Base-by-base conservation (phyloP, 371 early-diverging fungal genomes). In the Sporodiniella umbellata region DNA sequence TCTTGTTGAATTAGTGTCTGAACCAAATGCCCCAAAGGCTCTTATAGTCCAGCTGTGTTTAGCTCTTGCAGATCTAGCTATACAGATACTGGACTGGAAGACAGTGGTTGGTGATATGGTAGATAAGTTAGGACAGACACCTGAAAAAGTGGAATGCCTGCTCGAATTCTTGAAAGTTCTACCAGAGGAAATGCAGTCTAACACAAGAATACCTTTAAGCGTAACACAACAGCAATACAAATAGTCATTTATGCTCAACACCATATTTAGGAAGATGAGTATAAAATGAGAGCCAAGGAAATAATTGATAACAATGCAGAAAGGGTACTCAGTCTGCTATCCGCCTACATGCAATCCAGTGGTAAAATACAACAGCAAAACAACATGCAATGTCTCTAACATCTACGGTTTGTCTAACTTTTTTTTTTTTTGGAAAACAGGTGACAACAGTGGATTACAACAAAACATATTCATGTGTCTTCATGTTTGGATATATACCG, bases 11-110 rank as follows among this genome's bases (percentile, higher is more conserved):
- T 66, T 86, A 23, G 66, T 93, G 18, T 56, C 76, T 46, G 56
- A 68, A 35, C 60, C 51, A n/a, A 31, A 57, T 1, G 39, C 83
- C 5, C 80, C 89, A 4, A 83, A 75, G 48, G 72, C 74, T 15
- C 79, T 96, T 31, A 66, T 75, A 50, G 80, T 86, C 1, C 96
- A 98, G 51, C 71, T 98, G 26, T 93, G 92, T 52, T 68, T 94
- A 31, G 78, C 89, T 1, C 60, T 95, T 33, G 96, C 95, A 0
- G 93, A 86, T 46, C 56, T 97, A 44, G 92, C 95, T 1, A 78
- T 94, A 54, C 93, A 94, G 56, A 58, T 92, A 57, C 59, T 70
- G 0, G 83, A 86, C 8, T 97, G 98, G 98, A 72, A 78, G 22
- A 79, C 87, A 37, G 93, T 89, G 8, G 79, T 93, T 3, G 71